Evolutionary conservation across 2,329 filamentous ascomycete genomes (phyloP).

Genomic region (Neonectria faginata): DNA sequence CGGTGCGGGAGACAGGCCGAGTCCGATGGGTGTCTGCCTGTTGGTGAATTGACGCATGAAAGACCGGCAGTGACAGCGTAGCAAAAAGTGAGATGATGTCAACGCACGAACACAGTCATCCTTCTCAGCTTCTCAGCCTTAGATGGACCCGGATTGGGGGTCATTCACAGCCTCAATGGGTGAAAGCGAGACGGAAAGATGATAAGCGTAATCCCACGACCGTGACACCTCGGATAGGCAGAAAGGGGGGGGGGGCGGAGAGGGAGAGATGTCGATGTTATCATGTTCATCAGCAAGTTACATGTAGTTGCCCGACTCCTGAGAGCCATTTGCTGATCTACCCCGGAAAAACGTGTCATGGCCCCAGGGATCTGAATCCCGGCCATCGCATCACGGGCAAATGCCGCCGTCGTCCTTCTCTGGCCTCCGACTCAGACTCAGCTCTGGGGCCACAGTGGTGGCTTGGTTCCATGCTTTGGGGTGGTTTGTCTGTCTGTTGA

Average conservation of each 20-base stretch:
- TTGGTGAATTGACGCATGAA: not conserved
- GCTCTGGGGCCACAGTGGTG: not conserved
- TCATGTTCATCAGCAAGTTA: not conserved
- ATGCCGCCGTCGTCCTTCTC: not conserved
- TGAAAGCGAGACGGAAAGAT: not conserved
- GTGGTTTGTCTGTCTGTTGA: not conserved
- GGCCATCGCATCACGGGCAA: slow-evolving; percentile 12
- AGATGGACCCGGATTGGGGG: not conserved
- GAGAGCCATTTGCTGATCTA: slow-evolving; percentile 9
- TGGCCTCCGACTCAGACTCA: slow-evolving; percentile 1
- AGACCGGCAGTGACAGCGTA: not conserved
- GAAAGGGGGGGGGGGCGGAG: not conserved
- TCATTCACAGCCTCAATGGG: not conserved
- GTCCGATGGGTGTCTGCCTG: not conserved
- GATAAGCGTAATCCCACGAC: not conserved
- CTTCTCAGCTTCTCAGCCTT: not conserved
- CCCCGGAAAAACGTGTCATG: slow-evolving; percentile 17
- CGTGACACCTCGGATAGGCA: not conserved
- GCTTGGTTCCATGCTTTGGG: not conserved
- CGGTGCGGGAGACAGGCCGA: not conserved
- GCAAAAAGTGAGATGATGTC: not conserved
- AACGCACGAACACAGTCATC: not conserved
- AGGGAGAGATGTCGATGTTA: not conserved
- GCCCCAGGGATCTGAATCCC: not conserved
- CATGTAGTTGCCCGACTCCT: not conserved